These are phyloP conservation scores for Meyerozyma athensensis DNA, from an alignment of 1,139 yeast species.

Conservation along the genomic window DNA sequence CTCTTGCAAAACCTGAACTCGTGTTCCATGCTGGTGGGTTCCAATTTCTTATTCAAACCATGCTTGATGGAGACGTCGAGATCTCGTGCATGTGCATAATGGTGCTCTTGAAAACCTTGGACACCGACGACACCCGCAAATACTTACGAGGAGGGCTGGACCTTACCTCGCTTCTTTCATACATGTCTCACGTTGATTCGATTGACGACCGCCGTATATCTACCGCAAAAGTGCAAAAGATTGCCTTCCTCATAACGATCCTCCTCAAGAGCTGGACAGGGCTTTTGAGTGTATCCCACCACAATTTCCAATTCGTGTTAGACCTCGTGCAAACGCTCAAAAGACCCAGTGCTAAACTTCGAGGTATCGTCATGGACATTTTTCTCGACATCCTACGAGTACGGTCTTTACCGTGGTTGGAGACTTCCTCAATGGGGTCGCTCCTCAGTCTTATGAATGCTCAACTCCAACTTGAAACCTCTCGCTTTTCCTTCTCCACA, in stretches of 20 bases:
- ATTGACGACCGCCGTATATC: neutral
- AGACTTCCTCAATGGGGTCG: constrained; percentile 32
- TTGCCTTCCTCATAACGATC: constrained; percentile 57
- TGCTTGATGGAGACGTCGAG: constrained; percentile 61
- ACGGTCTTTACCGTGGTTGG: constrained; percentile 56
- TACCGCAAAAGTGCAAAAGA: constrained; percentile 51
- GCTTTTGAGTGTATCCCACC: constrained; percentile 56
- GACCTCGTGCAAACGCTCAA: constrained; percentile 60
- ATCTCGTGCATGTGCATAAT: constrained; percentile 52
- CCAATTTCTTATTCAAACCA: constrained; percentile 49
- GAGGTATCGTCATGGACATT: constrained; percentile 66
- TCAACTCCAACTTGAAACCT: constrained; percentile 1
- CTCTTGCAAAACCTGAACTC: constrained; percentile 56
- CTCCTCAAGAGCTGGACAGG: constrained; percentile 78
- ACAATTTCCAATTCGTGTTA: constrained; percentile 52
- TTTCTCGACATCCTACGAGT: constrained; percentile 65
- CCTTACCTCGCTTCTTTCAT: constrained; percentile 56
- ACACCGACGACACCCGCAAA: constrained; percentile 52
- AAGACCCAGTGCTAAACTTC: constrained; percentile 51
- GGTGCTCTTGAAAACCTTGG: constrained; percentile 57
- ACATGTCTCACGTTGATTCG: constrained; percentile 35
- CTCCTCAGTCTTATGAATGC: constrained; percentile 13
- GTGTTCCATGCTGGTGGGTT: constrained; percentile 65
- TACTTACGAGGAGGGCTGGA: constrained; percentile 61
- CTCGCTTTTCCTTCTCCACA: constrained; percentile 6